A percentile compares a stretch with the other conserved stretches of the same genome.
These are phyloP conservation scores for Esteya vermicola DNA, from an alignment of 2,329 filamentous ascomycete species.

Conservation along the genomic window DNA sequence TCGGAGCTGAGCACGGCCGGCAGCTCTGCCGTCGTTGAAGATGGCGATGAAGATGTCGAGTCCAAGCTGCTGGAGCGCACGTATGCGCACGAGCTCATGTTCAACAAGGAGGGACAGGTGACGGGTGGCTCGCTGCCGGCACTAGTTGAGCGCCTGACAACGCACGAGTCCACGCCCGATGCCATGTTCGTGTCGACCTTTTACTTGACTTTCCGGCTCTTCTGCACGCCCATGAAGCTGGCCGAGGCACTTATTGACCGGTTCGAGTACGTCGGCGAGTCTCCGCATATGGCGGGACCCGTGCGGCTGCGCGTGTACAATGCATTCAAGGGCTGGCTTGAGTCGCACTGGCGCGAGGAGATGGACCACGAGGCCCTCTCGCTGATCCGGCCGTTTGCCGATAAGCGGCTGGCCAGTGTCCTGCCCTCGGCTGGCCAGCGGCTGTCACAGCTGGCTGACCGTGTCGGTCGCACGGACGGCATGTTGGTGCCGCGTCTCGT, in stretches of 20 bases:
- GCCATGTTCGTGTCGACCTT: conserved; percentile 87
- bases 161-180: conserved; percentile 84
- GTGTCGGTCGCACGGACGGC: conserved; percentile 56
- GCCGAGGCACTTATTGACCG: conserved; percentile 75
- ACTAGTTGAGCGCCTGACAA: conserved; percentile 85
- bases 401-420: conserved; percentile 50
- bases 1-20: conserved; percentile 54
- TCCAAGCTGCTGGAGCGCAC: conserved; percentile 81
- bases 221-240: conserved; percentile 68
- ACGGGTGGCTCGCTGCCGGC: conserved; percentile 82
- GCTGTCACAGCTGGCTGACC: conserved; percentile 65
- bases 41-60: conserved; percentile 58
- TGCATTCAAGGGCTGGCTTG: conserved; percentile 92
- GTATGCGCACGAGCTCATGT: conserved; percentile 78
- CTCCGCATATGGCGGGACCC: conserved; percentile 57
- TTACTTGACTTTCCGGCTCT: conserved; percentile 89
- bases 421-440: conserved; percentile 68
- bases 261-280: conserved; percentile 81
- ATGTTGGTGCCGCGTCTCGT: conserved; percentile 70
- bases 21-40: conserved; percentile 56
- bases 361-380: conserved; percentile 63
- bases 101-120: conserved; percentile 91
- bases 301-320: conserved; percentile 90
- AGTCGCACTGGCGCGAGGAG: conserved; percentile 84
- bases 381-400: conserved; percentile 68